phyloP scores from a whole-genome alignment of 805 yeast genomes.

The Diddensiella caesifluorescens region DNA sequence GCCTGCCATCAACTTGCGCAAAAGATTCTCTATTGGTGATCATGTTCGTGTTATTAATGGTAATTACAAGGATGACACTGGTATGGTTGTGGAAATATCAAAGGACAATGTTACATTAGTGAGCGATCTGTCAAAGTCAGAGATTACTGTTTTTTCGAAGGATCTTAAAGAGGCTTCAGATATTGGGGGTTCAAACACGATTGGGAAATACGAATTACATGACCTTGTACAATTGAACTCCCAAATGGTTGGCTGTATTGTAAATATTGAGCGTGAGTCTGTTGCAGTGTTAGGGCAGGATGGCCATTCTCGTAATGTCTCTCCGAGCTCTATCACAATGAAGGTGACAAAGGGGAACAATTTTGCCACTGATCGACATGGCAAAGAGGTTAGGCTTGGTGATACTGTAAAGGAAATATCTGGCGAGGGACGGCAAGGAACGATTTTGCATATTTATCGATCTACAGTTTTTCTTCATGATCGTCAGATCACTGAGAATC shows the following conservation, averaged over 20 bases:
- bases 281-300: slow-evolving; percentile 76
- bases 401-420: slow-evolving; percentile 83
- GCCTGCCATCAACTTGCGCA: slow-evolving; percentile 76
- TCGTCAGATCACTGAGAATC: slow-evolving; percentile 71
- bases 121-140: slow-evolving; percentile 83
- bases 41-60: slow-evolving; percentile 92
- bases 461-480: slow-evolving; percentile 74
- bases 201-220: slow-evolving; percentile 77
- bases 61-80: slow-evolving; percentile 88
- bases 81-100: slow-evolving; percentile 77
- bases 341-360: slow-evolving; percentile 55
- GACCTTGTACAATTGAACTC: slow-evolving; percentile 87
- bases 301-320: slow-evolving; percentile 65
- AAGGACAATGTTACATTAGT: slow-evolving; percentile 85
- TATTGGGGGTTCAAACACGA: slow-evolving; percentile 63
- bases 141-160: slow-evolving; percentile 88
- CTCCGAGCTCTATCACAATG: slow-evolving; percentile 78
- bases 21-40: slow-evolving; percentile 85
- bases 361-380: slow-evolving; percentile 80
- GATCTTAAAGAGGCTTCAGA: slow-evolving; percentile 90
- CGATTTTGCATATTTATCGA: slow-evolving; percentile 79
- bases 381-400: slow-evolving; percentile 80
- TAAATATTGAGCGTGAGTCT: slow-evolving; percentile 82
- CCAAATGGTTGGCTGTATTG: slow-evolving; percentile 80
- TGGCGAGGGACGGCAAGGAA: slow-evolving; percentile 86